These are phyloP conservation scores for Heliosperma pusillum DNA, from an alignment of 148 eudicot species.

Conservation along the genomic window DNA sequence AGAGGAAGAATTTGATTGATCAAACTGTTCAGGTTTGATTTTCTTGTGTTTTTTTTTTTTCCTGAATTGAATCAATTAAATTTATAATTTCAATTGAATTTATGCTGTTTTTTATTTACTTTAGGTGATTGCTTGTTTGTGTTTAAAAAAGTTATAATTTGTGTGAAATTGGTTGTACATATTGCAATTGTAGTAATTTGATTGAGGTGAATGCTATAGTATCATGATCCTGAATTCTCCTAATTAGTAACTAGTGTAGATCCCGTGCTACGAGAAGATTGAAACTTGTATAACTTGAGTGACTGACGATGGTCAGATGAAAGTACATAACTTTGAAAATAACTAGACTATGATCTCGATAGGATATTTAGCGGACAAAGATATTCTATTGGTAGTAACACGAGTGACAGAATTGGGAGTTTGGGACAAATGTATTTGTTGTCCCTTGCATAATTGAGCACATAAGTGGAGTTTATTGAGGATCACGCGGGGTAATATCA, in stretches of 20 bases:
- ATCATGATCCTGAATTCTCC: background rate
- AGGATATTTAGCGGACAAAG: background rate
- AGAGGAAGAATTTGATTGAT: conserved; percentile 68
- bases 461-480: background rate
- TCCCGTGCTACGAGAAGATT: background rate
- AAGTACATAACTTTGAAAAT: too few relatives aligned
- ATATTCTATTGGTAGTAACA: background rate
- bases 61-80: background rate
- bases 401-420: background rate
- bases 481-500: background rate
- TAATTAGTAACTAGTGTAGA: background rate
- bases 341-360: background rate
- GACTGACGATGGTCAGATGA: too few relatives aligned
- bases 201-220: too few relatives aligned
- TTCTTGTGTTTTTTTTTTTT: background rate
- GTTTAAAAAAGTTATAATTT: too few relatives aligned
- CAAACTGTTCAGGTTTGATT: conserved; percentile 54
- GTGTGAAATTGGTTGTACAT: too few relatives aligned
- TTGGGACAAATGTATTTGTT: too few relatives aligned
- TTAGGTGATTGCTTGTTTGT: background rate
- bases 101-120: background rate
- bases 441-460: too few relatives aligned
- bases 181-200: too few relatives aligned
- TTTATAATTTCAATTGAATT: background rate
- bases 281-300: background rate